phyloP scores from a whole-genome alignment of 1,139 yeast genomes.

The Martiniozyma asiatica region DNA sequence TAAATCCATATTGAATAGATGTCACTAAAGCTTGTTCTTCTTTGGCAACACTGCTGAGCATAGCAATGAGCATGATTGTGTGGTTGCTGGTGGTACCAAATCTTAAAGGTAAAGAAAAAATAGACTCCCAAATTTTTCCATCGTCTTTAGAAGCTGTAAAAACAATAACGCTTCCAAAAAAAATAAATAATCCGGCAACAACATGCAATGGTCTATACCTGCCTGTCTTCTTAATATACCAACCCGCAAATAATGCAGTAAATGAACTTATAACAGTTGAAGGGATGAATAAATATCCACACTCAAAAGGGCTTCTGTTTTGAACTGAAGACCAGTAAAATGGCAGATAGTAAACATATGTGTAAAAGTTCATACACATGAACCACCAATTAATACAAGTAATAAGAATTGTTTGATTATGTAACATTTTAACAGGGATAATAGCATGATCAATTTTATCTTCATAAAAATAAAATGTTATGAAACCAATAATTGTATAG shows the following conservation, averaged over 20 bases:
- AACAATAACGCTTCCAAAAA: constrained; percentile 14
- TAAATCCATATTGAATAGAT: constrained; percentile 34
- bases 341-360: constrained; percentile 19
- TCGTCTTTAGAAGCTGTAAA: constrained; percentile 4
- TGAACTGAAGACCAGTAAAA: constrained; percentile 19
- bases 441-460: constrained; percentile 16
- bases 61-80: constrained; percentile 30
- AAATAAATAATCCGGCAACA: constrained; percentile 12
- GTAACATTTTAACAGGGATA: constrained; percentile 18
- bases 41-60: constrained; percentile 31
- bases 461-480: constrained; percentile 13
- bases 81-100: constrained; percentile 29
- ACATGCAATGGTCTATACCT: constrained; percentile 14
- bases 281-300: constrained; percentile 25
- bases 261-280: constrained; percentile 17
- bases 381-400: constrained; percentile 25
- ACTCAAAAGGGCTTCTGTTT: constrained; percentile 16
- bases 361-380: constrained; percentile 19
- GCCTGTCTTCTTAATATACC: constrained; percentile 16
- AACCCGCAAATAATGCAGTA: constrained; percentile 19
- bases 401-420: constrained; percentile 17
- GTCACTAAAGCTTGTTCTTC: constrained; percentile 34
- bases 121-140: constrained; percentile 22
- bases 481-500: constrained; percentile 31
- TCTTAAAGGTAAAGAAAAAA: constrained; percentile 26